Percentiles rank a stretch among this genome's conserved stretches.
phyloP scores from a whole-genome alignment of 2,329 filamentous ascomycete species.

The Aspergillus neotritici region DNA sequence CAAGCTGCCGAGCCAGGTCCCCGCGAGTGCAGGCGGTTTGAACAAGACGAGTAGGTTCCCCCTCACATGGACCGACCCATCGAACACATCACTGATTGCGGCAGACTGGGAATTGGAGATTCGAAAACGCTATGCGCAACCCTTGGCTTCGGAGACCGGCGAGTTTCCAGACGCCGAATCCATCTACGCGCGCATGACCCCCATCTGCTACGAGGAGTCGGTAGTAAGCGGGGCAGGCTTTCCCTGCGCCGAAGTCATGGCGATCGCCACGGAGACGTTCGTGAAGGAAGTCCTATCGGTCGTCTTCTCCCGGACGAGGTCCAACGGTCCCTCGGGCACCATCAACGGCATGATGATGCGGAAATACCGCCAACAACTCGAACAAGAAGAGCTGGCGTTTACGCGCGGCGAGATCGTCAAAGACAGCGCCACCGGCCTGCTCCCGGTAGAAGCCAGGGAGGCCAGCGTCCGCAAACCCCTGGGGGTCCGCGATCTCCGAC shows the following conservation, averaged over 20 bases:
- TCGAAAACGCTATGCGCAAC: slow-evolving; percentile 58
- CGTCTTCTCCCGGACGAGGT: slow-evolving; percentile 50
- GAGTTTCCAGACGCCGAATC: slow-evolving; percentile 57
- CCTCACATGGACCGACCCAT: slow-evolving; percentile 9
- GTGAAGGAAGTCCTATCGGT: slow-evolving; percentile 56
- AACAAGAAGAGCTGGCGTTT: slow-evolving; percentile 67
- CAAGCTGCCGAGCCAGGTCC: slow-evolving; percentile 56
- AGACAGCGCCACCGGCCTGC: slow-evolving; percentile 64
- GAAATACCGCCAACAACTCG: slow-evolving; percentile 68
- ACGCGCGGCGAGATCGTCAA: slow-evolving; percentile 67
- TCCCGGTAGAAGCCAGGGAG: slow-evolving; percentile 76
- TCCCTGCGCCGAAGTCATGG: slow-evolving; percentile 55
- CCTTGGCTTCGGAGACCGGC: slow-evolving; percentile 55
- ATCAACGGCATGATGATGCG: slow-evolving; percentile 71
- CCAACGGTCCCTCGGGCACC: slow-evolving; percentile 57
- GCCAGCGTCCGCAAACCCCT: slow-evolving; percentile 66
- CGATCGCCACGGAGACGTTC: slow-evolving; percentile 57
- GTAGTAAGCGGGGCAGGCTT: slow-evolving; percentile 49
- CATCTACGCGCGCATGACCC: slow-evolving; percentile 55
- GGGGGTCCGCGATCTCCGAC: slow-evolving; percentile 69
- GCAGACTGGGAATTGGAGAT: slow-evolving; percentile 61
- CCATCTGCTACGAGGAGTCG: slow-evolving; percentile 62
- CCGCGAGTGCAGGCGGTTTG: slow-evolving; percentile 64
- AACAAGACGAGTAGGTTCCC: slow-evolving; percentile 67
- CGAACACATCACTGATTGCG: background rate